Evolutionary conservation across 768 basidiomycete genomes (phyloP).

Genomic region (Kwoniella sp.): DNA sequence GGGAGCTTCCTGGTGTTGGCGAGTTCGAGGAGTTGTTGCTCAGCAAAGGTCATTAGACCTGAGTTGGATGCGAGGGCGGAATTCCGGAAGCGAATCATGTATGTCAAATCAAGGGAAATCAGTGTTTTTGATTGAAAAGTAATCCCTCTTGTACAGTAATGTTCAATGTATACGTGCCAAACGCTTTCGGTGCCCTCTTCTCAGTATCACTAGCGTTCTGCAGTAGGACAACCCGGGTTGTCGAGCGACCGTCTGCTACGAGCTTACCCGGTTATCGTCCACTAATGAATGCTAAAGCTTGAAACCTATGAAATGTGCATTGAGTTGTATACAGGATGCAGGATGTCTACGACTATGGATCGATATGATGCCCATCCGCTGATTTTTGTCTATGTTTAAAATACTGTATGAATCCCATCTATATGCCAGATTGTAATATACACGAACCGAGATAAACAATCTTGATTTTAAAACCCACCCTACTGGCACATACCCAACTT

Average conservation of each 20-base stretch:
- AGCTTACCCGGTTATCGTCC: too few relatives aligned
- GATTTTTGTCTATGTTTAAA: not conserved
- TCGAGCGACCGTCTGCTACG: too few relatives aligned
- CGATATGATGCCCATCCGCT: not conserved
- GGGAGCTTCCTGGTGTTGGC: constrained; percentile 44
- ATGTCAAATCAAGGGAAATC: too few relatives aligned
- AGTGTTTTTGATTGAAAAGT: too few relatives aligned
- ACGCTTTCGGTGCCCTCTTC: too few relatives aligned
- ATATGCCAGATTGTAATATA: not conserved
- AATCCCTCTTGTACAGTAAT: not conserved
- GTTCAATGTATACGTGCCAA: not conserved
- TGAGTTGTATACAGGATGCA: not conserved
- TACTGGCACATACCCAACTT: constrained; percentile 16
- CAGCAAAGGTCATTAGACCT: not conserved
- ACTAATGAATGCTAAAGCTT: too few relatives aligned
- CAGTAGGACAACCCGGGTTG: too few relatives aligned
- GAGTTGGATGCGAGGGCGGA: too few relatives aligned
- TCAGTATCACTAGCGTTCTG: too few relatives aligned
- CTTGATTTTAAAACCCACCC: too few relatives aligned
- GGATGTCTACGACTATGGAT: not conserved
- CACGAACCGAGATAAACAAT: not conserved
- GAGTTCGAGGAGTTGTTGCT: constrained; percentile 53
- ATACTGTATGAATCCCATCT: not conserved
- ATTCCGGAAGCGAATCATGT: too few relatives aligned
- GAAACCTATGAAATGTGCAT: not conserved